A percentile compares a stretch with the other conserved stretches of the same genome.
These are phyloP conservation scores for Populus pruinosa DNA, from an alignment of 345 rosid genomes.

Conservation along the genomic window DNA sequence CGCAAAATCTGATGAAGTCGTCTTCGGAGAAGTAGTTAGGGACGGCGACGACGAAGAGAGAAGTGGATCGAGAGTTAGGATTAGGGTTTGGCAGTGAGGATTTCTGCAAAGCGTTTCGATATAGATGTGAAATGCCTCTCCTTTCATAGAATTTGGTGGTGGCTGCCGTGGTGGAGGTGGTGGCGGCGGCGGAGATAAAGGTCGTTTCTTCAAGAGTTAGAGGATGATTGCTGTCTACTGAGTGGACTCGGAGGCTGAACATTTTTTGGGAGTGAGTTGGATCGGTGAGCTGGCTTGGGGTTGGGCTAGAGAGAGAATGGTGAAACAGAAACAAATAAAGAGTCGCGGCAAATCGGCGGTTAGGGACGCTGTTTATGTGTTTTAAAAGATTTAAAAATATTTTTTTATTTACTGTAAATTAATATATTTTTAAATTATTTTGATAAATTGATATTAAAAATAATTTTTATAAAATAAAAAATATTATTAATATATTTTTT, in stretches of 20 bases:
- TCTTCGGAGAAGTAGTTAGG: conserved; percentile 73
- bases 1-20: conserved; percentile 74
- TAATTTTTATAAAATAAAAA: too few species aligned
- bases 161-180: conserved; percentile 19
- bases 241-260: conserved; percentile 84
- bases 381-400: background rate
- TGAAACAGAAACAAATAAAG: background rate
- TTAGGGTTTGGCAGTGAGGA: conserved; percentile 61
- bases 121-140: conserved; percentile 74
- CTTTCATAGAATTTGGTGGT: conserved; percentile 45
- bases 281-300: background rate
- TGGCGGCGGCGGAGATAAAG: conserved; percentile 30
- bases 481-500: too few species aligned
- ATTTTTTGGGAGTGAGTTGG: conserved; percentile 16
- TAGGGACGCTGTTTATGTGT: too few species aligned
- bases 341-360: background rate
- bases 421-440: too few species aligned
- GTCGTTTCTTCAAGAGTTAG: conserved; percentile 44
- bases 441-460: too few species aligned
- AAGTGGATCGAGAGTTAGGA: conserved; percentile 61
- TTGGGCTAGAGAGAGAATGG: background rate
- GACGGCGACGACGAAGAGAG: conserved; percentile 78
- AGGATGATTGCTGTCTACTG: conserved; percentile 64
- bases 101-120: conserved; percentile 50
- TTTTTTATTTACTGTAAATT: too few species aligned